phyloP scores from a whole-genome alignment of 164 flowering plant genomes.

The Tinospora cordifolia region DNA sequence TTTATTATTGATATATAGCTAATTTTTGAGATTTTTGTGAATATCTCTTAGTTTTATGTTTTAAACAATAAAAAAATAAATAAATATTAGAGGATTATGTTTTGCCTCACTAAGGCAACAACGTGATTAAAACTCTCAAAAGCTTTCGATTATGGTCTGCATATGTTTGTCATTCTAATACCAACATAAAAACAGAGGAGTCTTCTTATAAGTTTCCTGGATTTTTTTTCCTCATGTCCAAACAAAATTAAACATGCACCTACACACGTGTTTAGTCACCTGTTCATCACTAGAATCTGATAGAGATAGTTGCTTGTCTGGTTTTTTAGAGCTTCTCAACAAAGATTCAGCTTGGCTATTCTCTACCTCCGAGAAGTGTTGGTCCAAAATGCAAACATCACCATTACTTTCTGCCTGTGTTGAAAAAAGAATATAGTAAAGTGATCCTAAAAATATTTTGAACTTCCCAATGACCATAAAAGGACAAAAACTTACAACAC shows the following conservation, averaged over 20 bases:
- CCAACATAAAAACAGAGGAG: too few species aligned
- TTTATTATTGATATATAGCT: too few species aligned
- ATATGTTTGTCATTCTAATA: too few species aligned
- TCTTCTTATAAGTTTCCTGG: too few species aligned
- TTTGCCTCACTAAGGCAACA: too few species aligned
- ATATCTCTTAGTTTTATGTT: too few species aligned
- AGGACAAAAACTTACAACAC: slow-evolving; percentile 79
- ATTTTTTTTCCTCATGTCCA: not conserved
- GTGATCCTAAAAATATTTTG: slow-evolving; percentile 17
- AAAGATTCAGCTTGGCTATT: slow-evolving; percentile 15
- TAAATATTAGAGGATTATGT: too few species aligned
- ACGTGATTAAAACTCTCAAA: too few species aligned
- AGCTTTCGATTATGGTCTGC: too few species aligned
- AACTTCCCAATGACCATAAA: slow-evolving; percentile 12
- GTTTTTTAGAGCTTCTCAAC: slow-evolving; percentile 17
- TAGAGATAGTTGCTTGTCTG: slow-evolving; percentile 21
- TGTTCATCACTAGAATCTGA: slow-evolving; percentile 64
- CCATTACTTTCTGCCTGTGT: slow-evolving; percentile 61
- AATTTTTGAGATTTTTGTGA: too few species aligned
- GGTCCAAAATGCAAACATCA: slow-evolving; percentile 25
- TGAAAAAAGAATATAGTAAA: slow-evolving; percentile 18
- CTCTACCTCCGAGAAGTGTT: slow-evolving; percentile 23
- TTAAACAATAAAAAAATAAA: too few species aligned
- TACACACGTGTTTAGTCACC: slow-evolving; percentile 27
- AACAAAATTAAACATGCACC: not conserved